Evolutionary conservation across 2,329 filamentous ascomycete species (phyloP).

Genomic region (Apiospora arundinis): DNA sequence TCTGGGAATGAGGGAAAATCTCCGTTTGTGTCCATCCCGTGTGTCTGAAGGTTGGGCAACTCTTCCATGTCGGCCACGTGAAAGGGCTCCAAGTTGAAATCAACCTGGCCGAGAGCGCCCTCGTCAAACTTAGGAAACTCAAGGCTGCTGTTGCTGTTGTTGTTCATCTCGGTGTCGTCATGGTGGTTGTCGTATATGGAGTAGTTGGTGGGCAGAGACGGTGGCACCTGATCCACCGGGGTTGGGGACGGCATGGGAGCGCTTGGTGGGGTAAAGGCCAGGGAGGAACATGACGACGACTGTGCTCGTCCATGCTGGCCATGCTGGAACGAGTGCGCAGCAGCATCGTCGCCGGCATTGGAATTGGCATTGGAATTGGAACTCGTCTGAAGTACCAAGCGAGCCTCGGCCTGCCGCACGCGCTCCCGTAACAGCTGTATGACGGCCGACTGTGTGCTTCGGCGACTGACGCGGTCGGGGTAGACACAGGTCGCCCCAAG

Average conservation of each 20-base stretch:
- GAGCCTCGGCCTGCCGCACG: neutral
- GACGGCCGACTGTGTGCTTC: neutral
- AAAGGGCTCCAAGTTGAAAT: neutral
- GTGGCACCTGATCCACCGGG: neutral
- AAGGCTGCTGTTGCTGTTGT: neutral
- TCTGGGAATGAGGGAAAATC: neutral
- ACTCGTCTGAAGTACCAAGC: neutral
- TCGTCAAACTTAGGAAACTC: neutral
- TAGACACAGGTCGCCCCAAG: neutral
- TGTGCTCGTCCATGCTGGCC: too few relatives aligned
- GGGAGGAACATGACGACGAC: too few relatives aligned
- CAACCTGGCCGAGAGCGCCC: neutral
- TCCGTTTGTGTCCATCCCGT: neutral
- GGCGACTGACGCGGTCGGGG: neutral
- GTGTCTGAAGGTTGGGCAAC: neutral
- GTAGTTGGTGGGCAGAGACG: neutral
- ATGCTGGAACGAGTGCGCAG: too few relatives aligned
- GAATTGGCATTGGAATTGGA: neutral
- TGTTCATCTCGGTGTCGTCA: neutral
- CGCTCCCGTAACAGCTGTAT: neutral
- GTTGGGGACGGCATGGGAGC: conserved; percentile 22
- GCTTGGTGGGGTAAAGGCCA: conserved; percentile 26
- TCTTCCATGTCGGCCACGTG: neutral
- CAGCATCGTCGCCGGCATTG: neutral
- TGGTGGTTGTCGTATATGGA: neutral